Percentiles rank a stretch among this genome's conserved stretches.
Conservation (phyloP, 2,329 filamentous ascomycete species). For the Balansia obtecta region DNA sequence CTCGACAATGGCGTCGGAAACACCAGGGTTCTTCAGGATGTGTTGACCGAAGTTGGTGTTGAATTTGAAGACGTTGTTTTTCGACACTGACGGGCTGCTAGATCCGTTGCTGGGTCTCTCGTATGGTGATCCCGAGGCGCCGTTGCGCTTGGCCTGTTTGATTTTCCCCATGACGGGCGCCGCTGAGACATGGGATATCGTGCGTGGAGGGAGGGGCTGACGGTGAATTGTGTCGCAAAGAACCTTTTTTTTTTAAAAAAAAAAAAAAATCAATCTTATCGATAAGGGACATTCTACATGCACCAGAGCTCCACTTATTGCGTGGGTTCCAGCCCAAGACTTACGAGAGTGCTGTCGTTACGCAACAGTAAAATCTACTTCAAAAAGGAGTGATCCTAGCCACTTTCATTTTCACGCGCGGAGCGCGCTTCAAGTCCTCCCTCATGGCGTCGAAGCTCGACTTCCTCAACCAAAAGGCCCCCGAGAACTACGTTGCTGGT, state of each 20-base stretch:
- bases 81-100: constrained; percentile 12
- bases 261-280: too few relatives aligned
- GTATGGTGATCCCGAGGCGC: constrained; percentile 30
- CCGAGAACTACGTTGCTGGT: constrained; percentile 87
- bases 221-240: background rate
- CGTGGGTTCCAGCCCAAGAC: too few relatives aligned
- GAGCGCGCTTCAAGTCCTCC: constrained; percentile 2
- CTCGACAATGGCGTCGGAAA: constrained; percentile 55
- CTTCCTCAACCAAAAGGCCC: constrained; percentile 76
- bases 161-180: constrained; percentile 37
- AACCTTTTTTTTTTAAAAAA: too few relatives aligned
- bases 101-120: constrained; percentile 22
- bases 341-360: background rate
- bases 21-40: constrained; percentile 84
- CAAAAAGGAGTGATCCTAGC: background rate
- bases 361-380: background rate
- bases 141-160: constrained; percentile 38
- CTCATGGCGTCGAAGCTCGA: constrained; percentile 50
- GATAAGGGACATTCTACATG: constrained; percentile 8
- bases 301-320: background rate
- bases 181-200: constrained; percentile 3
- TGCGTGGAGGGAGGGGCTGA: background rate
- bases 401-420: constrained; percentile 1
- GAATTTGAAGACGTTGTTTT: constrained; percentile 93
- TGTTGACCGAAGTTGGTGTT: constrained; percentile 81